Evolutionary conservation across 148 eudicot species (phyloP).

Genomic region (Diospyros kaki): DNA sequence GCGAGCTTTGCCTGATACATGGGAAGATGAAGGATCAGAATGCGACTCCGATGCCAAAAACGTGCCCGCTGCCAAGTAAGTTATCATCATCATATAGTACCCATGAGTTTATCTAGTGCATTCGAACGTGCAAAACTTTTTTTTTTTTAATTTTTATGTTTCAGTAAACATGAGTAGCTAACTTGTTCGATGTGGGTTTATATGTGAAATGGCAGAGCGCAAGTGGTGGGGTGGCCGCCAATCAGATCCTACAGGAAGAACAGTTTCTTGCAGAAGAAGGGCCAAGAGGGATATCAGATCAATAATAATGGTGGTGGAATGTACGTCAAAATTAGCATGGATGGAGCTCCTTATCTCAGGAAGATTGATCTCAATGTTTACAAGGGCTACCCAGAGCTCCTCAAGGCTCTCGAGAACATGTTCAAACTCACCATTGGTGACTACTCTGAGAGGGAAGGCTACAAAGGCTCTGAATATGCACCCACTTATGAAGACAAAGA

Average conservation of each 20-base stretch:
- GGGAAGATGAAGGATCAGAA: constrained; percentile 5
- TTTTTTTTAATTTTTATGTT: too few relatives aligned
- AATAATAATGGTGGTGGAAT: constrained; percentile 15
- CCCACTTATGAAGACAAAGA: constrained; percentile 74
- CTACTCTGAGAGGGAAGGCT: constrained; percentile 66
- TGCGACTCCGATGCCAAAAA: background rate
- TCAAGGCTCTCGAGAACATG: constrained; percentile 54
- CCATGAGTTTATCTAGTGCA: too few relatives aligned
- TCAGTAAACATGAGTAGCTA: too few relatives aligned
- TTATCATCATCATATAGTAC: background rate
- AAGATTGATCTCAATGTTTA: constrained; percentile 56
- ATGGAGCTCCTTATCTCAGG: constrained; percentile 60
- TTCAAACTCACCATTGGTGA: constrained; percentile 52
- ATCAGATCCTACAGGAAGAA: constrained; percentile 46
- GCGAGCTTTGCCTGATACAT: constrained; percentile 26
- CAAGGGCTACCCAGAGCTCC: constrained; percentile 42
- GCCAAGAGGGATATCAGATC: constrained; percentile 13
- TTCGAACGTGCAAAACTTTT: too few relatives aligned
- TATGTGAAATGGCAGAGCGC: constrained; percentile 34
- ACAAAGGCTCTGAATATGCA: constrained; percentile 55
- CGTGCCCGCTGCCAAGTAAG: constrained; percentile 59
- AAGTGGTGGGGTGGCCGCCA: constrained; percentile 71
- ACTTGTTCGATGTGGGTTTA: background rate
- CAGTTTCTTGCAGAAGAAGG: constrained; percentile 24
- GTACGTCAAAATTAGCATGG: constrained; percentile 63